Conservation (phyloP, 1,284 basidiomycete genomes). For the Apiotrichum laibachii region DNA sequence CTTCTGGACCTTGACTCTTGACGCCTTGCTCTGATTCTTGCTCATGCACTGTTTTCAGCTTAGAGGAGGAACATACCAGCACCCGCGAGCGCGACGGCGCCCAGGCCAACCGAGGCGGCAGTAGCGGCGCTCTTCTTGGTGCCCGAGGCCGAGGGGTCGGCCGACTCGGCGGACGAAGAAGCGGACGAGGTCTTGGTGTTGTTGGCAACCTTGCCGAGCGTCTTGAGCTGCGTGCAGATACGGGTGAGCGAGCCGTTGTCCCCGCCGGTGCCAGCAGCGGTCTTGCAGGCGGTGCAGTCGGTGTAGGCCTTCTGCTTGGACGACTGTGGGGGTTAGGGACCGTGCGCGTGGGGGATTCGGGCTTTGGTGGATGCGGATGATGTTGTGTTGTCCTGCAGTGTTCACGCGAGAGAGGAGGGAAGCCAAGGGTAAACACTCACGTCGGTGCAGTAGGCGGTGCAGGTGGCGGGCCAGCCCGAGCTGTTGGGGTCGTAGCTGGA, state of each 20-base stretch:
- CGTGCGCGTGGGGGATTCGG: background rate
- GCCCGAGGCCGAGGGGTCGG: background rate
- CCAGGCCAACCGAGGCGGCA: background rate
- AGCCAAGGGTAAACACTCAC: constrained; percentile 1
- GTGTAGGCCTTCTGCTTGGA: constrained; percentile 5
- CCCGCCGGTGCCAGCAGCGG: background rate
- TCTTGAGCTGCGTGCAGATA: constrained; percentile 5
- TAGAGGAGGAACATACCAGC: background rate
- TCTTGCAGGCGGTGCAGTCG: constrained; percentile 6
- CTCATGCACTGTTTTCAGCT: too few relatives aligned
- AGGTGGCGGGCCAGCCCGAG: constrained; percentile 3
- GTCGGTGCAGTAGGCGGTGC: constrained; percentile 11
- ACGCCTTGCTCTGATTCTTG: too few relatives aligned
- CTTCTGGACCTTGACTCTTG: too few relatives aligned
- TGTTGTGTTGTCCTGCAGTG: background rate
- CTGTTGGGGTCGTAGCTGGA: constrained; percentile 11
- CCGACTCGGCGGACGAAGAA: background rate
- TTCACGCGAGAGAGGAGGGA: background rate
- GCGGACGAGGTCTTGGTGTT: background rate
- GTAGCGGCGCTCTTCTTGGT: background rate
- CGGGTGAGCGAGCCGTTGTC: constrained; percentile 10
- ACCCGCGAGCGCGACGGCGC: background rate
- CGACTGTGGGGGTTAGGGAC: background rate
- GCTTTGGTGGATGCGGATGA: too few relatives aligned
- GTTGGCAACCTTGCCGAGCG: constrained; percentile 3